Percentiles rank a stretch among this genome's conserved stretches.
phyloP scores from a whole-genome alignment of 495 filamentous ascomycete genomes.

The Aspergillus sparsus region DNA sequence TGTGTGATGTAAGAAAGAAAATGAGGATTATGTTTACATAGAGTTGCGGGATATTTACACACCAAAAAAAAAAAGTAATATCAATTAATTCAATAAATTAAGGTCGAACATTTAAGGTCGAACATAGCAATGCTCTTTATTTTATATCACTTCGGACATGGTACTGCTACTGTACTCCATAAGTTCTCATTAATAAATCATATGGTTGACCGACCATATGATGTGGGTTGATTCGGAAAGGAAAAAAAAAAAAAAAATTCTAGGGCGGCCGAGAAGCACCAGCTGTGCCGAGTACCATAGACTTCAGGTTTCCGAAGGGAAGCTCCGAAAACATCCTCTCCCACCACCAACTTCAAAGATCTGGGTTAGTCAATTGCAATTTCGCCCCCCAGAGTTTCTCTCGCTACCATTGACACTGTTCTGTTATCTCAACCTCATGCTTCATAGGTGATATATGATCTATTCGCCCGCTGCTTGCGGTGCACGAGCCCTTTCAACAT shows the following conservation, averaged over 20 bases:
- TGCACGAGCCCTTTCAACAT: conserved; percentile 31
- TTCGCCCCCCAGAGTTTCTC: background rate
- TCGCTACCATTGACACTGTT: background rate
- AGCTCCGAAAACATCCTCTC: conserved; percentile 10
- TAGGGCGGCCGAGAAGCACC: conserved; percentile 31
- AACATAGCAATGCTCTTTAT: too few species aligned
- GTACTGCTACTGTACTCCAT: too few species aligned
- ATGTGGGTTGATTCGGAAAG: conserved; percentile 23
- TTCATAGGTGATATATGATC: conserved; percentile 12
- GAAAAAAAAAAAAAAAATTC: background rate
- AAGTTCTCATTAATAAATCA: too few species aligned
- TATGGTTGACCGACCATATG: background rate
- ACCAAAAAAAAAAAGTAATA: too few species aligned
- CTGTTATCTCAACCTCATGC: conserved; percentile 9
- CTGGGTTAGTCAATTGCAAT: background rate
- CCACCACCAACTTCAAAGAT: conserved; percentile 8
- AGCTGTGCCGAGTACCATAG: conserved; percentile 17
- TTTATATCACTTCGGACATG: too few species aligned
- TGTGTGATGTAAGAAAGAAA: too few species aligned
- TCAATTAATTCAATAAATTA: too few species aligned
- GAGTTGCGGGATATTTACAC: background rate
- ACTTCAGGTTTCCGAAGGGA: conserved; percentile 19
- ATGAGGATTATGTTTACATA: too few species aligned
- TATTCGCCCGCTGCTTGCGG: conserved; percentile 27
- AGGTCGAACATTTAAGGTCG: too few species aligned